Evolutionary conservation across 352 stramenopile species (phyloP), one percentile per base, ranked within the genome.

Genomic region (Phytophthora citricola): DNA sequence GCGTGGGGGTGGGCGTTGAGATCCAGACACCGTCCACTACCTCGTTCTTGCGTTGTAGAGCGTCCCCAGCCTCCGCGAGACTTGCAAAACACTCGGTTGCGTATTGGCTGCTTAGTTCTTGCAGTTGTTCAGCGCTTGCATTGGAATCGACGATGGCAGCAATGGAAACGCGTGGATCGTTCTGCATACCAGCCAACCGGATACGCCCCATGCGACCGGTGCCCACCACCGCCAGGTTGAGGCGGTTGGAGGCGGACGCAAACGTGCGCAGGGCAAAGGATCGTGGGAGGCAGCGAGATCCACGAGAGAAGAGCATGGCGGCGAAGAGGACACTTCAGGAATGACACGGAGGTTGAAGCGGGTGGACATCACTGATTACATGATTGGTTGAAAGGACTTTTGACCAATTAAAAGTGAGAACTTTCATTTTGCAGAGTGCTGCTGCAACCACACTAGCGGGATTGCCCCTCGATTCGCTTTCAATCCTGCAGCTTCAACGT

Each of bases 171-270:
- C 73, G 71, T 22, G 82, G 74, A 46, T 89, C 66, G 9, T 69
- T 70, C 53, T 89, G 79, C 50, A 94, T 78, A 2, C 78, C 81
- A 1, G 71, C 44, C 36, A 92, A 71, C 14, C 86, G 86, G 70
- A 94, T 90, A 50, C 79, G 73, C 0, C 86, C 86, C 86, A 94
- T 94, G 69, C 86, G 83, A 11, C 86, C 86, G 0, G 83, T 82
- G 57, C 86, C 86, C 20, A 94, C 75, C 32, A 94, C 78, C 5
- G 80, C 85, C 43, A 94, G 58, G 17, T 83, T 85, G 14, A 88
- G 44, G 9, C 64, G 72, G 26, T 62, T 55, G 24, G 52, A 46
- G 1, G 3, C 11, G 6, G 64, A 58, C 29, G 62, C 20, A 40
- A 78, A 71, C 20, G 26, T 52, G 22, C 59, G 58, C 12, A 66